Evolutionary conservation across 2,329 filamentous ascomycete species (phyloP).

Genomic region (Pyrenophora seminiperda): DNA sequence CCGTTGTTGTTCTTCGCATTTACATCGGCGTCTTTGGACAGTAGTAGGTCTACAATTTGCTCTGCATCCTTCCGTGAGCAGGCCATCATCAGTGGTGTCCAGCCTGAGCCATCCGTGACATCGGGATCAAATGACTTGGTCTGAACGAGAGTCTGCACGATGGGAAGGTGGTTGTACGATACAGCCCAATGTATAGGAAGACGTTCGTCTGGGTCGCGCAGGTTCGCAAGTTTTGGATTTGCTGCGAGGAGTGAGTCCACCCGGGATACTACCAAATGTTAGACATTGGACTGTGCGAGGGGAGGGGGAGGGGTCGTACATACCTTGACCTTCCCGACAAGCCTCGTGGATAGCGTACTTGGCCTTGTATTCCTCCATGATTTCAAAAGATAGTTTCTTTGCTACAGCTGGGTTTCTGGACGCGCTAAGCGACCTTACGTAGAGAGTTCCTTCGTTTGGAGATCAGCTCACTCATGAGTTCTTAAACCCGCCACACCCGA

Average conservation of each 20-base stretch:
- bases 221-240: constrained; percentile 76
- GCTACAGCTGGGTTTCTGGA: too few species aligned
- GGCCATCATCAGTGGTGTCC: constrained; percentile 85
- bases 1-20: constrained; percentile 72
- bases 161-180: constrained; percentile 77
- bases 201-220: constrained; percentile 82
- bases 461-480: background rate
- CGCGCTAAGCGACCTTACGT: too few species aligned
- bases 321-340: constrained; percentile 82
- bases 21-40: constrained; percentile 72
- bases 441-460: too few species aligned
- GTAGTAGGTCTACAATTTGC: constrained; percentile 68
- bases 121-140: constrained; percentile 81
- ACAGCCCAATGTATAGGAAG: constrained; percentile 93
- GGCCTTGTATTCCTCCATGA: constrained; percentile 48
- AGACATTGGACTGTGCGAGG: constrained; percentile 61
- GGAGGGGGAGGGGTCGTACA: constrained; percentile 27
- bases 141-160: constrained; percentile 73
- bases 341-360: constrained; percentile 88
- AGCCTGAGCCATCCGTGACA: constrained; percentile 77
- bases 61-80: constrained; percentile 75
- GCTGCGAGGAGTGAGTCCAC: constrained; percentile 78
- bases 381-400: background rate
- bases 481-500: too few species aligned
- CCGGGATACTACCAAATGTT: constrained; percentile 65